Conservation (phyloP, 2,329 filamentous ascomycete species). For the Trichophyton rubrum region DNA sequence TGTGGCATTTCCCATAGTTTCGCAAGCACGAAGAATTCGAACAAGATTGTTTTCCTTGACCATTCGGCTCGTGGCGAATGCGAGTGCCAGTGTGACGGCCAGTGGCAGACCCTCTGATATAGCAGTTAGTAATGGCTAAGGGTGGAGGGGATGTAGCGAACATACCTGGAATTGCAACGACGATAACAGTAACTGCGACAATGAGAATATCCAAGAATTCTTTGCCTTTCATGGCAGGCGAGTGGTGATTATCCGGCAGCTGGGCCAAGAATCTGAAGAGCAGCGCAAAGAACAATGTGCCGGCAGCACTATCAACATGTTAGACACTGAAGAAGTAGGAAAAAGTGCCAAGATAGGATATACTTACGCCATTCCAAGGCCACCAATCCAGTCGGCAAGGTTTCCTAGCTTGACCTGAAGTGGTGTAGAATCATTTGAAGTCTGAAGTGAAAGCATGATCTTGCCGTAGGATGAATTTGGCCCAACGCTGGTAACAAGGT, state of each 20-base stretch:
- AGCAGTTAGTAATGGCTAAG: neutral
- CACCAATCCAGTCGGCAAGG: constrained; percentile 66
- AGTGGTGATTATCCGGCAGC: constrained; percentile 42
- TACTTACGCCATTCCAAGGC: constrained; percentile 53
- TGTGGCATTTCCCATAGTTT: constrained; percentile 70
- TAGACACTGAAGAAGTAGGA: constrained; percentile 3
- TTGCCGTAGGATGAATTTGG: constrained; percentile 63
- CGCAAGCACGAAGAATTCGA: constrained; percentile 62
- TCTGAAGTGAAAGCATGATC: constrained; percentile 61
- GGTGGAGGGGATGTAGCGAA: neutral
- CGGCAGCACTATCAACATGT: constrained; percentile 41
- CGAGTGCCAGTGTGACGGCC: constrained; percentile 64
- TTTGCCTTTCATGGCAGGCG: constrained; percentile 63
- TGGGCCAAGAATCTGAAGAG: constrained; percentile 73
- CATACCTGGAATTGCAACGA: constrained; percentile 56
- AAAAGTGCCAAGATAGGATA: neutral
- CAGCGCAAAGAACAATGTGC: constrained; percentile 70
- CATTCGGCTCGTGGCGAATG: constrained; percentile 67
- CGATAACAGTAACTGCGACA: constrained; percentile 65
- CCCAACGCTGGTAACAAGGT: constrained; percentile 60
- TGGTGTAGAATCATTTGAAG: constrained; percentile 62
- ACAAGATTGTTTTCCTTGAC: constrained; percentile 66
- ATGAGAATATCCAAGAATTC: constrained; percentile 65
- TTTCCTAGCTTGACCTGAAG: constrained; percentile 64
- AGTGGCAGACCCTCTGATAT: constrained; percentile 55